Evolutionary conservation across 2,329 filamentous ascomycete species (phyloP).

Genomic region (Sporothrix humicola): DNA sequence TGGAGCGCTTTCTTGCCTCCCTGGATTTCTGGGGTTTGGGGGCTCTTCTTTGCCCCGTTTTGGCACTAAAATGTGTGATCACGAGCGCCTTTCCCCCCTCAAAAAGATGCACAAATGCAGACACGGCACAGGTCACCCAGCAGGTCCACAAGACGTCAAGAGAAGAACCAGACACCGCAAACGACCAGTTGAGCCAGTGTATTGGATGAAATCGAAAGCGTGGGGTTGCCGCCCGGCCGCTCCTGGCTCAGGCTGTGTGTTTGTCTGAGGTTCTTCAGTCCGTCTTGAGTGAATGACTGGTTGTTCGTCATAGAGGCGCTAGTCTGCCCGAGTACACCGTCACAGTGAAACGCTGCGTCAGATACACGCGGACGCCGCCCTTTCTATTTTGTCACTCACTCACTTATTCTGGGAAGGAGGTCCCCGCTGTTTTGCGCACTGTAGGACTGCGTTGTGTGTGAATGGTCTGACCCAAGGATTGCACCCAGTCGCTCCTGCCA

Average conservation of each 20-base stretch:
- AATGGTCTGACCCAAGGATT: conserved; percentile 11
- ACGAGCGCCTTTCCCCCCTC: conserved; percentile 16
- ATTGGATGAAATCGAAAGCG: not conserved
- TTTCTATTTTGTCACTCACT: not conserved
- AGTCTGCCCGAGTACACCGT: conserved; percentile 14
- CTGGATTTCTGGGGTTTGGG: not conserved
- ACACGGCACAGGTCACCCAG: not conserved
- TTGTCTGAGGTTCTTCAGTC: too few species aligned
- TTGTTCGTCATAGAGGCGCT: not conserved
- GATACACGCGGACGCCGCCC: conserved; percentile 1
- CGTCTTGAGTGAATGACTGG: not conserved
- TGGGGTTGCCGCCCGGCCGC: not conserved
- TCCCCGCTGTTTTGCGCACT: conserved; percentile 22
- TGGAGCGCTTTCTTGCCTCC: not conserved
- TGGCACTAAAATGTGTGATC: conserved; percentile 20
- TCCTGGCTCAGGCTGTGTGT: not conserved
- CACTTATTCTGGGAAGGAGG: not conserved
- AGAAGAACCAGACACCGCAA: not conserved
- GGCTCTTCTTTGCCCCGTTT: not conserved
- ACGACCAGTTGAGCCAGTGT: not conserved
- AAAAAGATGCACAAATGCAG: not conserved
- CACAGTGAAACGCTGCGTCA: conserved; percentile 20
- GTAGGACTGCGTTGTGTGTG: conserved; percentile 10
- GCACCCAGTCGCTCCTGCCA: not conserved
- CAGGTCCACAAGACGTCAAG: not conserved